Evolutionary conservation across 441 rosid species (phyloP).

Genomic region (Pelargonium hybrid): DNA sequence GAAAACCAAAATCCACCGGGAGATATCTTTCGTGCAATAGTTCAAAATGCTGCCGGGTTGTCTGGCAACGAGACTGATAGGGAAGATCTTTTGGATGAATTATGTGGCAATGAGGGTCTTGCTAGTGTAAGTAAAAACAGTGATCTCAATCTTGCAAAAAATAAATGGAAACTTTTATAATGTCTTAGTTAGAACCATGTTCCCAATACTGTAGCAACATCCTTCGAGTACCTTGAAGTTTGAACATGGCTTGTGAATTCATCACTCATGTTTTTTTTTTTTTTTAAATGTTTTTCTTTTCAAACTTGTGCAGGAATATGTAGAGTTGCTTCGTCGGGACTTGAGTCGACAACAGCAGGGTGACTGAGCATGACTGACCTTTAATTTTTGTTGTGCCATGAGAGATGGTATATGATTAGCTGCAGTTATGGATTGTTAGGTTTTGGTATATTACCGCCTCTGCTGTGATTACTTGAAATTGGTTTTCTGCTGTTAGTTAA

Average conservation of each 20-base stretch:
- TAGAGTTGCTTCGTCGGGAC: conserved; percentile 47
- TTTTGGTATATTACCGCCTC: neutral
- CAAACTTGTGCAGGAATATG: conserved; percentile 43
- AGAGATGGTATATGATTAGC: neutral
- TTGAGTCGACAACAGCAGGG: conserved; percentile 27
- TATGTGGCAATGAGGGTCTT: conserved; percentile 45
- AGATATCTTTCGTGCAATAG: conserved; percentile 54
- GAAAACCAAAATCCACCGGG: conserved; percentile 41
- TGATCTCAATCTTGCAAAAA: neutral
- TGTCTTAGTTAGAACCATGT: neutral
- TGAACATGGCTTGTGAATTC: neutral
- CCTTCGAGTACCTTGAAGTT: neutral
- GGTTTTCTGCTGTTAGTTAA: neutral
- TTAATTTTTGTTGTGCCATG: neutral
- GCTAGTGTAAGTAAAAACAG: conserved; percentile 34
- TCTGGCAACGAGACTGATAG: conserved; percentile 25
- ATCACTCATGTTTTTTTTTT: neutral
- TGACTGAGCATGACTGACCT: conserved; percentile 21
- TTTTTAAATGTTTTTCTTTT: neutral
- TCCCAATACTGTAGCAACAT: neutral
- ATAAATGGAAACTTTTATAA: neutral
- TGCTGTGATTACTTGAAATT: neutral
- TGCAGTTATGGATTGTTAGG: neutral
- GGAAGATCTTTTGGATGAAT: conserved; percentile 39
- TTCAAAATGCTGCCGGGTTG: conserved; percentile 41